Evolutionary conservation across 176 grass and related monocot species (phyloP).

Genomic region (Triticum dicoccoides): DNA sequence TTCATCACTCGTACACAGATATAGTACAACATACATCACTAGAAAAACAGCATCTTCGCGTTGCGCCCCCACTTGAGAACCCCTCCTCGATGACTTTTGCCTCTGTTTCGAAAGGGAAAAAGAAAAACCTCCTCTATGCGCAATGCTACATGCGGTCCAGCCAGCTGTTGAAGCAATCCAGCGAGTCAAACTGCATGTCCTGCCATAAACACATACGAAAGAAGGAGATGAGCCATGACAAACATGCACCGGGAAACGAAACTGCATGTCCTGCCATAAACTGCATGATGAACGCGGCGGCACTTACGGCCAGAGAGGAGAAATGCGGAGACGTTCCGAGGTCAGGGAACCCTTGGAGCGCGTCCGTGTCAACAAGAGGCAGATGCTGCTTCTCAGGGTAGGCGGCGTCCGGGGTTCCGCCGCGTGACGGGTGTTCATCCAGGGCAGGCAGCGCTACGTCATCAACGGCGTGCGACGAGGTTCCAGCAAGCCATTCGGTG

Average conservation of each 20-base stretch:
- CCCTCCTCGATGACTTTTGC: not conserved
- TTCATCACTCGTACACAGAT: not conserved
- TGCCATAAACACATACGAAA: not conserved
- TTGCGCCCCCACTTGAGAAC: not conserved
- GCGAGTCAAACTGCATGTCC: not conserved
- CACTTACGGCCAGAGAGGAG: not conserved
- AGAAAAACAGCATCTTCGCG: not conserved
- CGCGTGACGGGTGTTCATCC: not conserved
- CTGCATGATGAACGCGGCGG: not conserved
- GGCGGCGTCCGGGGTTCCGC: not conserved
- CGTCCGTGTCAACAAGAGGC: not conserved
- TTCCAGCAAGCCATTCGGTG: constrained; percentile 7
- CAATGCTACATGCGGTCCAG: not conserved
- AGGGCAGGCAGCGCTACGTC: not conserved
- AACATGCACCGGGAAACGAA: not conserved
- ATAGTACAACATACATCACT: not conserved
- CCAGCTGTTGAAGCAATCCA: not conserved
- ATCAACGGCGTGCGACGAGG: constrained; percentile 24
- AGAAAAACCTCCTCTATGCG: no score
- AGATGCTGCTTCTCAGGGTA: not conserved
- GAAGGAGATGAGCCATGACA: not conserved
- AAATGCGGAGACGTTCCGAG: not conserved
- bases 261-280: not conserved
- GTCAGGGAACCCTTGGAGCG: not conserved
- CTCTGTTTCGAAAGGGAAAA: no score